phyloP scores from a whole-genome alignment of 371 early-diverging fungal species.

The Nematocida homosporus region DNA sequence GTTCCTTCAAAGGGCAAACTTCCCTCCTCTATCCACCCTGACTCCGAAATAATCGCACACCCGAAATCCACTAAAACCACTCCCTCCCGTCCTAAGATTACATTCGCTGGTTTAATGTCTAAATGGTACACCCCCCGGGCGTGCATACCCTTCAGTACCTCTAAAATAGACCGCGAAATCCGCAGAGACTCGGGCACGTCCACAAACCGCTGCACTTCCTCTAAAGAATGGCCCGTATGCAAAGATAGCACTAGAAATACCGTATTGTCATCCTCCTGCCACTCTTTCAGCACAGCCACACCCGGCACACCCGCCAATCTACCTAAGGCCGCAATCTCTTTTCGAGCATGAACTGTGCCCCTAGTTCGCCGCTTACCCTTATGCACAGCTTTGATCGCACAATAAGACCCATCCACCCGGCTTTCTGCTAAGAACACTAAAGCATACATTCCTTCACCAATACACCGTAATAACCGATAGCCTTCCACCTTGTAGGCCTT shows the following conservation, averaged over 20 bases:
- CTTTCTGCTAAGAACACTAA: conserved; percentile 72
- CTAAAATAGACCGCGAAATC: conserved; percentile 9
- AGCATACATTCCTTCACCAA: conserved; percentile 75
- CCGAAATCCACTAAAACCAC: conserved; percentile 40
- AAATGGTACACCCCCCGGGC: conserved; percentile 38
- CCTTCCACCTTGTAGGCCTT: conserved; percentile 50
- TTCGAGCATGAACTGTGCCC: conserved; percentile 45
- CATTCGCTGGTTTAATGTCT: conserved; percentile 48
- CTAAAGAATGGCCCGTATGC: background rate
- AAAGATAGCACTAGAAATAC: conserved; percentile 20
- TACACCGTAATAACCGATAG: conserved; percentile 58
- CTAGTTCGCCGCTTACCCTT: conserved; percentile 30
- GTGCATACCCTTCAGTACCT: conserved; percentile 29
- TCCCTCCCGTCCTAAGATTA: conserved; percentile 10
- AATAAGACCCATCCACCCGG: conserved; percentile 69
- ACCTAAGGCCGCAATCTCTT: conserved; percentile 27
- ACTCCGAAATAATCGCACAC: conserved; percentile 23
- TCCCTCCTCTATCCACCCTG: background rate
- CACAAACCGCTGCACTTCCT: background rate
- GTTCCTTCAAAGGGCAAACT: conserved; percentile 46
- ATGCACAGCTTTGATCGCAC: conserved; percentile 83
- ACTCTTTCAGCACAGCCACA: conserved; percentile 18
- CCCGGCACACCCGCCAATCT: conserved; percentile 1
- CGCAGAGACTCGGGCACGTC: background rate
- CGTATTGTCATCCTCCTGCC: conserved; percentile 13